Evolutionary conservation across 2,329 filamentous ascomycete species (phyloP).

Genomic region (Waltergamsia citrina): DNA sequence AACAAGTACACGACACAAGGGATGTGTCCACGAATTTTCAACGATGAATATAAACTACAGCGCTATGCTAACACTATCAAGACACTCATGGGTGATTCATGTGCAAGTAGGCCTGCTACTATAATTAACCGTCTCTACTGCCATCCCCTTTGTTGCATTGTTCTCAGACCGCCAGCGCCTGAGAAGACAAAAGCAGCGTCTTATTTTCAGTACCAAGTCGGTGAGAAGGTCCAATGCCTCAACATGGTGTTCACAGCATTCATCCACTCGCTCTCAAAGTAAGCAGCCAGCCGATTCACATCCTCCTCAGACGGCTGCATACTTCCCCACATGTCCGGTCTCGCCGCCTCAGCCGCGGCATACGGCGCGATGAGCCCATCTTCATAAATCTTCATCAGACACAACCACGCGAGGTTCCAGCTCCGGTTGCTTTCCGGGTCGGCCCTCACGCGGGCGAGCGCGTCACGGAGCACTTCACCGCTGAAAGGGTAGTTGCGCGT

Average conservation of each 20-base stretch:
- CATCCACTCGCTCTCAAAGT: constrained; percentile 60
- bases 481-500: constrained; percentile 61
- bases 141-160: too few species aligned
- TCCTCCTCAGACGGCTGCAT: constrained; percentile 44
- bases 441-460: constrained; percentile 50
- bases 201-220: constrained; percentile 43
- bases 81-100: too few species aligned
- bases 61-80: too few species aligned
- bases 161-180: too few species aligned
- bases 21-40: too few species aligned
- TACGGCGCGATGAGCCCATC: constrained; percentile 53
- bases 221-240: constrained; percentile 55
- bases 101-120: too few species aligned
- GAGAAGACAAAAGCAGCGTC: too few species aligned
- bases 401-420: constrained; percentile 71
- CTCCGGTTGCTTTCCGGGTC: constrained; percentile 60
- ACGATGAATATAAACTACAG: too few species aligned
- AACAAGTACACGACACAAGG: too few species aligned
- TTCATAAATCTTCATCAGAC: constrained; percentile 54
- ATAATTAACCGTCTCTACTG: too few species aligned
- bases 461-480: constrained; percentile 54
- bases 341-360: constrained; percentile 49
- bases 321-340: constrained; percentile 62
- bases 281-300: constrained; percentile 47
- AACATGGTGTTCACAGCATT: constrained; percentile 56